Evolutionary conservation across 1,139 yeast species (phyloP).

Genomic region (Candida pseudoviswanathii): DNA sequence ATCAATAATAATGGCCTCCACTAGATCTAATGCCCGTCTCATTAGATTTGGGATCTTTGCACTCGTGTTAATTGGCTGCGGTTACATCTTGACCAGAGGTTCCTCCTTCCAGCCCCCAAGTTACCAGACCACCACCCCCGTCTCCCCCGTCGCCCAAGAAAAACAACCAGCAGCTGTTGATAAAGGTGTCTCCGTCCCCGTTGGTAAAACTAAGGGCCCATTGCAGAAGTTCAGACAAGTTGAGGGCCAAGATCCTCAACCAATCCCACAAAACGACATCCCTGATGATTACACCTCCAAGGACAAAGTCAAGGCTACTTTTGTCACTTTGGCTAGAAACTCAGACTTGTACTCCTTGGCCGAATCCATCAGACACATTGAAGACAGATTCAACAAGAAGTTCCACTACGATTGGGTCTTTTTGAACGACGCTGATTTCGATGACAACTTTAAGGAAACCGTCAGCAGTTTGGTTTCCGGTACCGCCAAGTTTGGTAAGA

Average conservation of each 20-base stretch:
- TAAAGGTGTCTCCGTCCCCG: constrained; percentile 11
- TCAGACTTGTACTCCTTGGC: constrained; percentile 37
- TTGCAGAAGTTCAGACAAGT: constrained; percentile 11
- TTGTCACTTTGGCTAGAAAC: constrained; percentile 49
- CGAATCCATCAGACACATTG: constrained; percentile 46
- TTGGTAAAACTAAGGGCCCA: constrained; percentile 12
- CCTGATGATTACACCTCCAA: constrained; percentile 18
- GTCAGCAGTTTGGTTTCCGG: constrained; percentile 41
- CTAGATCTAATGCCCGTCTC: constrained; percentile 64
- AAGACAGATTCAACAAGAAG: constrained; percentile 46
- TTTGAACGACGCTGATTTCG: constrained; percentile 45
- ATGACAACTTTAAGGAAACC: constrained; percentile 40
- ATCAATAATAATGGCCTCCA: constrained; percentile 29
- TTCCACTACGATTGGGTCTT: constrained; percentile 52
- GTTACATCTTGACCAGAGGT: constrained; percentile 63
- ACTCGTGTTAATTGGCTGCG: constrained; percentile 55
- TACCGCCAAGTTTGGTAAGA: constrained; percentile 43
- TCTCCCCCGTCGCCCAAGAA: constrained; percentile 16
- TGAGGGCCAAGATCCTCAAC: constrained; percentile 15
- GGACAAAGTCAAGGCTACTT: constrained; percentile 44
- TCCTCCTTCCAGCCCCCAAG: constrained; percentile 43
- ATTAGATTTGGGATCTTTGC: constrained; percentile 65
- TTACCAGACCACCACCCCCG: constrained; percentile 4
- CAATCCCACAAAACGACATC: constrained; percentile 14
- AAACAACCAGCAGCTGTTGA: constrained; percentile 12